Base-by-base conservation (phyloP, 148 eudicot genomes). In the Persicaria tinctoria region DNA sequence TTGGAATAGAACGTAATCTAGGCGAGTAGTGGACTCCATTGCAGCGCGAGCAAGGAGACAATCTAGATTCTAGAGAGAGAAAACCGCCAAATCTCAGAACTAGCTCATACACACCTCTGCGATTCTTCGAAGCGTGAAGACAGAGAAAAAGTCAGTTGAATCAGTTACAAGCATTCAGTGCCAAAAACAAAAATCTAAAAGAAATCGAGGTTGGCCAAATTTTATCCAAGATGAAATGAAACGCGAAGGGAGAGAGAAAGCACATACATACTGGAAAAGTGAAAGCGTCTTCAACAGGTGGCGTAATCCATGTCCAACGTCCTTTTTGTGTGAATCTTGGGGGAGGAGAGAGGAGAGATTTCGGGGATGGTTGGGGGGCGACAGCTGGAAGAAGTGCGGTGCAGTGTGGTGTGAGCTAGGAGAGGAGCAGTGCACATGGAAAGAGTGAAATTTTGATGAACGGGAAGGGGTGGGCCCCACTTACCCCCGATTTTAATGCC, bases 1-100 rank as follows among this genome's bases (percentile, higher is more conserved):
- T 50, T 90, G 97, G 83, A 92, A 92, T 32, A 92, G 84, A 59
- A 86, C 89, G 64, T 86, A 79, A 79, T 90, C 97, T 4, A 92
- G 87, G 45, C 78, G 86, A 79, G 89, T 79, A 64, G 78, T 68
- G 4, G 91, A 78, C 57, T 92, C 95, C 97, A 92, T 92, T 71
- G 9, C 27, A 56, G 27, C 18, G 2, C 9, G 27, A 56, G 62
- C 62, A 32, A 56, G 27, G 8, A 17, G 6, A 4, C 27, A 56
- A 17, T 56, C 12, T 7, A 50, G 3, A 56, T 5, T 56, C 12
- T 7, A 50, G 3, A 12, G 53, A 50, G 53, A 50, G 53, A 50
- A 50, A 23, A 60, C 11, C 66, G 41, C 9, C 13, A 14, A 27
- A 27, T 60, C 13, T 56, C 62, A 56, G 23, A 56, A 17, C 18